Evolutionary conservation across 108 stramenopile genomes (phyloP), one percentile per base, ranked within the genome.

Genomic region (Stephanodiscus minutulus): DNA sequence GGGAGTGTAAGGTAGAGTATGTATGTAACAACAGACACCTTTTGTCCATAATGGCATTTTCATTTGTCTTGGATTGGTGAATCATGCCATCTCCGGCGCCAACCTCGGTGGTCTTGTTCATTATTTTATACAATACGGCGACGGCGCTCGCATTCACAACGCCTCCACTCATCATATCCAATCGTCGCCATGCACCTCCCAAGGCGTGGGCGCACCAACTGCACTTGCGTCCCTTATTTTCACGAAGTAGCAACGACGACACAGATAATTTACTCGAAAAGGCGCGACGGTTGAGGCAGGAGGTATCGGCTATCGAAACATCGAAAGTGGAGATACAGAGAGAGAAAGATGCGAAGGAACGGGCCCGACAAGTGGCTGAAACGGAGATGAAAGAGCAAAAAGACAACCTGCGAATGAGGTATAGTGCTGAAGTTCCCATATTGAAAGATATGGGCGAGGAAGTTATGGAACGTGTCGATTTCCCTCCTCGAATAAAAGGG

Each of bases 351-450:
- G 67, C 61, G 22, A 44, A 46, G 64, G 63, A 29, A 18, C 41
- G 64, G 33, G 53, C 44, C n/a, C 24, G 37, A 18, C 68, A 58
- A 28, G 74, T 69, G 62, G 68, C 68, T 48, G 73, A 87, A 60
- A 67, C 47, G 59, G 77, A 72, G 46, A 44, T 33, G 20, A 25
- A 70, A 22, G 48, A 77, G 33, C 49, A 67, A 61, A 84, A 79
- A 28, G 73, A 82, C 28, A 24, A 74, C 12, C 35, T 17, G 36
- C 58, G 68, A n/a, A 35, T 59, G 48, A 72, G 83, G 24, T 89
- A 91, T 58, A 87, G 85, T 58, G 90, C 83, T 2, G 79, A 69
- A 25, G 82, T 93, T 20, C 92, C 92, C 54, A 93, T 93, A 66
- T 68, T 91, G 39, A 93, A 93, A 66, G 82, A 84, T 43, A 87